Evolutionary conservation across 352 stramenopile species (phyloP).

Genomic region (Phytopythium helicoides): DNA sequence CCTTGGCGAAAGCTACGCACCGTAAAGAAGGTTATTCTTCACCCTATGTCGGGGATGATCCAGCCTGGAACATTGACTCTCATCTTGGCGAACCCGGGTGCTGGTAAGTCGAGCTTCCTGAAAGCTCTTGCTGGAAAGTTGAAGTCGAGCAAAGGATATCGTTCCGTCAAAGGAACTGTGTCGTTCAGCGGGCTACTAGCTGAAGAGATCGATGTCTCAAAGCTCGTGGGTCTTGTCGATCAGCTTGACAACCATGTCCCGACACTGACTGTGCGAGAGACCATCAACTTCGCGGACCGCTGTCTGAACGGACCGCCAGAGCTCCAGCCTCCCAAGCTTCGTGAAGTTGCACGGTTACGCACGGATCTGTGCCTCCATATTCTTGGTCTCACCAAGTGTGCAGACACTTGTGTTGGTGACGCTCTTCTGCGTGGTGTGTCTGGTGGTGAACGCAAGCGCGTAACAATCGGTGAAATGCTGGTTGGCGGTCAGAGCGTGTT

Average conservation of each 20-base stretch:
- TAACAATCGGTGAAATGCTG: constrained; percentile 68
- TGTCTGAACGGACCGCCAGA: constrained; percentile 51
- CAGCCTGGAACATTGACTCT: constrained; percentile 54
- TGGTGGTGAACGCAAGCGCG: constrained; percentile 80
- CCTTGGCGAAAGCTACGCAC: constrained; percentile 42
- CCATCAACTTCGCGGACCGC: constrained; percentile 90
- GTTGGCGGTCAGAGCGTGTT: constrained; percentile 39
- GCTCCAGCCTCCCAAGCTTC: constrained; percentile 41
- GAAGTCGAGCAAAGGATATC: constrained; percentile 15
- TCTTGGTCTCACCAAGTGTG: constrained; percentile 75
- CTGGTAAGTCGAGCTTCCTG: constrained; percentile 69
- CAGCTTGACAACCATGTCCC: constrained; percentile 82
- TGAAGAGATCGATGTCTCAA: constrained; percentile 30
- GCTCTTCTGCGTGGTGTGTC: constrained; percentile 78
- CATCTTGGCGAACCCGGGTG: constrained; percentile 56
- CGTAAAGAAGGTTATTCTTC: constrained; percentile 38
- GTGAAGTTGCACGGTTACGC: constrained; percentile 43
- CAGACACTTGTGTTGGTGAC: constrained; percentile 86
- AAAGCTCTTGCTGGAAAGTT: constrained; percentile 63
- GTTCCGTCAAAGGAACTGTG: constrained; percentile 22
- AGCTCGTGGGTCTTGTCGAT: constrained; percentile 48
- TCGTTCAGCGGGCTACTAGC: constrained; percentile 23
- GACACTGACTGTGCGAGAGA: constrained; percentile 92
- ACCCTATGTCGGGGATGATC: constrained; percentile 71
- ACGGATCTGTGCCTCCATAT: constrained; percentile 50